Conservation (phyloP, 192 early-diverging fungal genomes). For the Coemansia umbellata region DNA sequence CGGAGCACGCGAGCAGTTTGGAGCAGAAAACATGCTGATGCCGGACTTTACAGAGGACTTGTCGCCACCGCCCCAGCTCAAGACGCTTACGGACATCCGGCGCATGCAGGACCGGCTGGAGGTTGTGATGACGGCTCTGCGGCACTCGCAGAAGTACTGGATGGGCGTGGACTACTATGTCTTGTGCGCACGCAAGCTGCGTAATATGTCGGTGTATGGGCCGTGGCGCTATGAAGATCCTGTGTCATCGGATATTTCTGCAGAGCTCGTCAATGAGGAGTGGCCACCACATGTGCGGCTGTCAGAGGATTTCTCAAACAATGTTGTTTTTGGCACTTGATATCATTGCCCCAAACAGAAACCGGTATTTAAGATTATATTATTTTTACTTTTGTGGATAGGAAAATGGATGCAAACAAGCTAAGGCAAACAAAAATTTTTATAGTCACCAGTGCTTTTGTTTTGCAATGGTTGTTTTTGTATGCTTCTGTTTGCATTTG, state of each 20-base stretch:
- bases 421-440: too few species aligned
- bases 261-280: slow-evolving; percentile 30
- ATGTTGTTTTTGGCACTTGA: slow-evolving; percentile 7
- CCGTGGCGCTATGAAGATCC: slow-evolving; percentile 44
- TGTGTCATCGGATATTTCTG: slow-evolving; percentile 30
- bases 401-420: too few species aligned
- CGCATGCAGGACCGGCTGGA: slow-evolving; percentile 52
- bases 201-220: slow-evolving; percentile 41
- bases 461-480: too few species aligned
- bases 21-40: slow-evolving; percentile 7
- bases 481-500: too few species aligned
- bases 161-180: slow-evolving; percentile 47
- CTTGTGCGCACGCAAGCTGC: slow-evolving; percentile 49
- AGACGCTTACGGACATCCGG: slow-evolving; percentile 41
- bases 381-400: too few species aligned
- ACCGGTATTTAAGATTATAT: too few species aligned
- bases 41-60: slow-evolving; percentile 40
- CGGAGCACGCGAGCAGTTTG: slow-evolving; percentile 3
- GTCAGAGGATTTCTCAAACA: slow-evolving; percentile 10
- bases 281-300: slow-evolving; percentile 13
- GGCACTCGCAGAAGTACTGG: slow-evolving; percentile 45
- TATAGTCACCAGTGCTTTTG: too few species aligned
- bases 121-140: slow-evolving; percentile 44
- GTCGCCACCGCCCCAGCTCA: slow-evolving; percentile 41
- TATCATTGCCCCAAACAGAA: too few species aligned